Conservation (phyloP, 1,284 basidiomycete genomes). For the Tilletia caries region DNA sequence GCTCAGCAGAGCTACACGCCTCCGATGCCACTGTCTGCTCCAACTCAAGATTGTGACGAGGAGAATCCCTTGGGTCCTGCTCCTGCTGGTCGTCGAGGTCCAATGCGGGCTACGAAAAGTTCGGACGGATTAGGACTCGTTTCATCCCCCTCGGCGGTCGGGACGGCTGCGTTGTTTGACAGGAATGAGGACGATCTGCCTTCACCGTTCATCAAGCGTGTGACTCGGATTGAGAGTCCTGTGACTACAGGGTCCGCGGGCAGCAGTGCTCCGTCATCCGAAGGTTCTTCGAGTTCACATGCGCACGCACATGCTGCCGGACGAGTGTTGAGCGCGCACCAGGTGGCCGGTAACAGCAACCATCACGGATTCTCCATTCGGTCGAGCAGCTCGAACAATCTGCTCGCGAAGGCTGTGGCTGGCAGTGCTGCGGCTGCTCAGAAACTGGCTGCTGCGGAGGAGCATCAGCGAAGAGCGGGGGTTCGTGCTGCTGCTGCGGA, state of each 20-base stretch:
- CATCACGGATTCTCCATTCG: not conserved
- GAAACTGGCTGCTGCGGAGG: not conserved
- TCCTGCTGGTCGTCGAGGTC: too few species aligned
- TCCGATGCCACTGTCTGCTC: too few species aligned
- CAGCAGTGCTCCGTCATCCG: not conserved
- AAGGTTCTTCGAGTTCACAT: not conserved
- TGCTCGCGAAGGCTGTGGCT: constrained; percentile 7
- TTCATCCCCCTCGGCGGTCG: too few species aligned
- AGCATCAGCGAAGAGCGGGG: not conserved
- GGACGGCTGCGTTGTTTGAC: too few species aligned
- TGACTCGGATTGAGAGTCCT: constrained; percentile 16
- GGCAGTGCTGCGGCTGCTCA: constrained; percentile 5
- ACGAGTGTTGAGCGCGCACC: not conserved
- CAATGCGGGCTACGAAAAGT: too few species aligned
- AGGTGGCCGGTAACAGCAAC: not conserved
- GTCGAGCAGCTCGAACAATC: not conserved
- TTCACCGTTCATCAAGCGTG: constrained; percentile 28
- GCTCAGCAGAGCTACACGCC: too few species aligned
- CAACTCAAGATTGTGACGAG: too few species aligned
- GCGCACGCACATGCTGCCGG: not conserved
- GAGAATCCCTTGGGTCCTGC: too few species aligned
- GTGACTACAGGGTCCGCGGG: not conserved
- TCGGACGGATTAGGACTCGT: too few species aligned
- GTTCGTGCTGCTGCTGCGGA: not conserved
- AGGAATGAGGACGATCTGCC: constrained; percentile 19